These are phyloP conservation scores for Scopulariopsis brevicaulis DNA, from an alignment of 2,329 filamentous ascomycete species.

Conservation along the genomic window DNA sequence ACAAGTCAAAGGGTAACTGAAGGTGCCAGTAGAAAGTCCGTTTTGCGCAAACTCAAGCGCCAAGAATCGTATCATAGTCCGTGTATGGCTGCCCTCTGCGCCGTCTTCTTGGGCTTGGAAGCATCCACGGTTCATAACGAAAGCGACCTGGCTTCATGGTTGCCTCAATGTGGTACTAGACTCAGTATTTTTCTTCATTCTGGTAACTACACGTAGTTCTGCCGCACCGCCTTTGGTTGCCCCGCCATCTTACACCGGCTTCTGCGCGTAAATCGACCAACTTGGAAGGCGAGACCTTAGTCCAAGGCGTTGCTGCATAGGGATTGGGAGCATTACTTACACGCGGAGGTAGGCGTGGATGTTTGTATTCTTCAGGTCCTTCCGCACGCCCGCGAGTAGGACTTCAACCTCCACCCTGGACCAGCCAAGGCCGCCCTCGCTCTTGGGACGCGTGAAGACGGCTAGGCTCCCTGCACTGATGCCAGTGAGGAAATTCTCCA, in stretches of 20 bases:
- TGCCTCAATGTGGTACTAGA: too few species aligned
- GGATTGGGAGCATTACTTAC: constrained; percentile 10
- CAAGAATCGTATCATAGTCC: too few species aligned
- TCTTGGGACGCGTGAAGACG: constrained; percentile 16
- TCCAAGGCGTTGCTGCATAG: background rate
- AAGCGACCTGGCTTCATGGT: too few species aligned
- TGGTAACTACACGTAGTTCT: too few species aligned
- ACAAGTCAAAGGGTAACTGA: too few species aligned
- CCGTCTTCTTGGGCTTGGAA: too few species aligned
- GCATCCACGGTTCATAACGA: too few species aligned
- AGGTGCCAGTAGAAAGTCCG: too few species aligned
- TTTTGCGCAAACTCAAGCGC: too few species aligned
- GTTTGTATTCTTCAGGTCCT: constrained; percentile 15
- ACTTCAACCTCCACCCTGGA: constrained; percentile 14
- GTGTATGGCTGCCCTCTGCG: too few species aligned
- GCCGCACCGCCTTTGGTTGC: background rate
- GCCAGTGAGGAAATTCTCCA: constrained; percentile 9
- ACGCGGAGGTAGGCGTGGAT: constrained; percentile 20
- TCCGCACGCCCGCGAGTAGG: constrained; percentile 15
- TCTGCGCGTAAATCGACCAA: background rate
- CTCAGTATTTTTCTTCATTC: too few species aligned
- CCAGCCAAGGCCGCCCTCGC: constrained; percentile 14
- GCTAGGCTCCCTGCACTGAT: constrained; percentile 19
- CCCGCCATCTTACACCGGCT: background rate
- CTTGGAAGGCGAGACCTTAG: background rate